Evolutionary conservation across 768 basidiomycete genomes (phyloP).

Genomic region (Amanita pseudoporphyria): DNA sequence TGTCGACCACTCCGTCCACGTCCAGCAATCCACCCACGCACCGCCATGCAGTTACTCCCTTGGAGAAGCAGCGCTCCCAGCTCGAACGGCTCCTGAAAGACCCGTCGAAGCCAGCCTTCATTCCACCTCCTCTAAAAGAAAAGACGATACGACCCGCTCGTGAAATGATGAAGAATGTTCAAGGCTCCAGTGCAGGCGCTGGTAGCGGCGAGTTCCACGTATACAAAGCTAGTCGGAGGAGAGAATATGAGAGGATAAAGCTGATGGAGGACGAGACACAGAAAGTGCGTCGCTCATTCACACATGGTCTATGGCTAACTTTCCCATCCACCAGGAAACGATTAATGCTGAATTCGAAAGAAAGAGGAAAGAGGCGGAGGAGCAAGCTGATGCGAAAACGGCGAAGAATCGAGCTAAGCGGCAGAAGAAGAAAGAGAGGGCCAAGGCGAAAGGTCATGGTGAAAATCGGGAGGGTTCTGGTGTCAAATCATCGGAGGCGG

Average conservation of each 20-base stretch:
- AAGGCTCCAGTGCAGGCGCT: constrained; percentile 94
- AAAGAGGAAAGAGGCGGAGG: constrained; percentile 63
- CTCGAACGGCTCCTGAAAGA: constrained; percentile 87
- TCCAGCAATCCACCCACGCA: constrained; percentile 22
- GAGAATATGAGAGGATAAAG: constrained; percentile 93
- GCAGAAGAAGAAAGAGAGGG: constrained; percentile 81
- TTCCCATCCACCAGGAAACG: constrained; percentile 49
- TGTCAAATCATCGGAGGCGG: constrained; percentile 17
- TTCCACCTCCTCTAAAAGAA: constrained; percentile 76
- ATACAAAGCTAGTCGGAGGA: constrained; percentile 87
- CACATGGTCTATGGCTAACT: not conserved
- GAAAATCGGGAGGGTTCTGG: constrained; percentile 16
- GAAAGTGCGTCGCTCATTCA: constrained; percentile 42
- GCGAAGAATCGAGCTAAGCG: constrained; percentile 92
- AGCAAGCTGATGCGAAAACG: constrained; percentile 75
- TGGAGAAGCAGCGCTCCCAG: constrained; percentile 50
- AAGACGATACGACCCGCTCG: constrained; percentile 73
- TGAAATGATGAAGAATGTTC: constrained; percentile 99
- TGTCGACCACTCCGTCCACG: constrained; percentile 12
- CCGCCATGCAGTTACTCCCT: constrained; percentile 41
- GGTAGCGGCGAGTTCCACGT: constrained; percentile 98
- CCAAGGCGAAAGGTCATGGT: constrained; percentile 33
- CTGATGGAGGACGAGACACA: constrained; percentile 75
- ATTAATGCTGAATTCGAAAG: constrained; percentile 55
- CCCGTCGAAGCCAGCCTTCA: constrained; percentile 69